These are phyloP conservation scores for Eucommia ulmoides DNA, from an alignment of 257 asterid genomes.

Conservation along the genomic window DNA sequence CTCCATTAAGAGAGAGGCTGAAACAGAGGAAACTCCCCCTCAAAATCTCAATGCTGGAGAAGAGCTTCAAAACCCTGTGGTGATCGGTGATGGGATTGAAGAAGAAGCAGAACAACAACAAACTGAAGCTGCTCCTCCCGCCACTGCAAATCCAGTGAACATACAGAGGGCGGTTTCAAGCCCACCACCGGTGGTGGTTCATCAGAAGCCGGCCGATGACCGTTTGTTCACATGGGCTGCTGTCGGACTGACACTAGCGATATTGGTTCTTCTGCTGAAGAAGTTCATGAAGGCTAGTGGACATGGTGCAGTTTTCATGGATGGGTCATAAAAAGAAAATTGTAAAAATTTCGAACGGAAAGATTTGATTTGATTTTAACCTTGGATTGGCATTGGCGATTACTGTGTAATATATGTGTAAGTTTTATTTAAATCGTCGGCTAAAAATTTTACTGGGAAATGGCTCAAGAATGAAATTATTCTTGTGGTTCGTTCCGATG, in stretches of 20 bases:
- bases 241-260: constrained; percentile 69
- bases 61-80: constrained; percentile 16
- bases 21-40: constrained; percentile 22
- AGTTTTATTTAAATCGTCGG: neutral
- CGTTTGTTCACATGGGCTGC: constrained; percentile 83
- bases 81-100: constrained; percentile 15
- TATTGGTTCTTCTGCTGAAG: constrained; percentile 66
- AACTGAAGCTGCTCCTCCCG: constrained; percentile 19
- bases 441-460: too few species aligned
- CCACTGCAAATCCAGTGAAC: constrained; percentile 22
- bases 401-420: neutral
- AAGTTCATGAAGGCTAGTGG: constrained; percentile 81
- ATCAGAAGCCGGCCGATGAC: constrained; percentile 50
- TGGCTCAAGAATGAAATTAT: too few species aligned
- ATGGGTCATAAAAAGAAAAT: constrained; percentile 29
- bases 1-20: constrained; percentile 15
- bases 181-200: too few species aligned
- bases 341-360: neutral
- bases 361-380: neutral
- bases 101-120: constrained; percentile 28
- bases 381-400: neutral
- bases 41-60: constrained; percentile 20
- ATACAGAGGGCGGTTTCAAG: constrained; percentile 24
- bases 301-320: constrained; percentile 54
- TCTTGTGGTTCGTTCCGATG: too few species aligned